These are phyloP conservation scores for Huntiella savannae DNA, from an alignment of 2,329 filamentous ascomycete species.

Conservation along the genomic window DNA sequence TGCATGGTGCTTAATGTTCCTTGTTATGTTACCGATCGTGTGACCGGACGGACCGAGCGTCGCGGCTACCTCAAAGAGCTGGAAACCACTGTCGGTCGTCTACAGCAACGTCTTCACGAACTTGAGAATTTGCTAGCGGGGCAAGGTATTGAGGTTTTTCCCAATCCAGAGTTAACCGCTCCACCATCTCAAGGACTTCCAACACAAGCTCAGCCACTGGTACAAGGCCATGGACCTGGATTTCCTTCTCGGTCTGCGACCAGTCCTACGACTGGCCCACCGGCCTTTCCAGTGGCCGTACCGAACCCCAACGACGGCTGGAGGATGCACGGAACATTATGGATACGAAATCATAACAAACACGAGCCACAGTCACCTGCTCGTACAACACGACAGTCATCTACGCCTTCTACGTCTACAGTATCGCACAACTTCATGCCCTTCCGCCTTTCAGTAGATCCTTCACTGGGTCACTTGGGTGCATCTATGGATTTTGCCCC, in stretches of 20 bases:
- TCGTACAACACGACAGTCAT: conserved; percentile 12
- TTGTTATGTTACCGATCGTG: conserved; percentile 72
- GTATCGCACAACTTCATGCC: conserved; percentile 21
- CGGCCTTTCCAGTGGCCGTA: no score
- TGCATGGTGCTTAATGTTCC: conserved; percentile 58
- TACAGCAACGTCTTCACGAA: conserved; percentile 39
- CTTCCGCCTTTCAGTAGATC: conserved; percentile 36
- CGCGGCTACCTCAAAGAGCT: conserved; percentile 62
- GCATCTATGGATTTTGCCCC: conserved; percentile 33
- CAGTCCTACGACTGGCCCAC: no score
- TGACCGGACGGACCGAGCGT: conserved; percentile 61
- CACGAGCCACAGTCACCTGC: background rate
- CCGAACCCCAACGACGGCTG: background rate
- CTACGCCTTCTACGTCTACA: conserved; percentile 1
- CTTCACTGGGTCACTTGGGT: conserved; percentile 40
- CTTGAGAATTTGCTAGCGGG: conserved; percentile 47
- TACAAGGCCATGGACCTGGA: background rate
- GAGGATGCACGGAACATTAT: background rate
- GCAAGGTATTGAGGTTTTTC: conserved; percentile 37
- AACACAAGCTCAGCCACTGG: background rate
- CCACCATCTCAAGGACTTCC: background rate
- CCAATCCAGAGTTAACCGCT: background rate
- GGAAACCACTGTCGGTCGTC: conserved; percentile 50
- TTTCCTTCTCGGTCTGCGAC: no score
- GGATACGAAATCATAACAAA: conserved; percentile 2